Evolutionary conservation across 306 rosid species (phyloP), one percentile per base, ranked within the genome.

Genomic region (Trifolium pratense): DNA sequence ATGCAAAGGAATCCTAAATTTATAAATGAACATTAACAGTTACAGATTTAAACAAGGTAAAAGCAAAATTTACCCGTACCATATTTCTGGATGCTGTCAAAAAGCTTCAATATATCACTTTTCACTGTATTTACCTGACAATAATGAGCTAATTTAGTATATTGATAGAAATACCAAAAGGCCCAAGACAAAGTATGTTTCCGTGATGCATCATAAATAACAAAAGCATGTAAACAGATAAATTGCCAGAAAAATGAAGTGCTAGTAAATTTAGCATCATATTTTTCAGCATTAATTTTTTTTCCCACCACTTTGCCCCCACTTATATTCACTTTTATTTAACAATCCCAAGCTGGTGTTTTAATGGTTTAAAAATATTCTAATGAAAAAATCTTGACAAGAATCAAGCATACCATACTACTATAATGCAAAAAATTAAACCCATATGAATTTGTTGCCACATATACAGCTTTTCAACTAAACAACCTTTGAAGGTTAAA

Each of bases 61-160:
- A 52, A 79, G 52, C 68, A 56, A 62, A 62, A 73, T 31, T 17
- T 69, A 68, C 70, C 67, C 91, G 15, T 87, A 95, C 99, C 97
- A 87, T 95, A 91, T 85, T 88, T 91, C 84, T 88, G 93, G 74
- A 91, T 81, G 78, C 90, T 88, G 85, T 91, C 99, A 79, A 95
- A 95, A 77, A 95, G 99, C 87, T 95, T 95, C 83, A 84, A 45
- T 75, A 95, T 78, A 78, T 95, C 99, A 74, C 80, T 91, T 80
- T 91, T 90, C 76, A 95, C 85, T 26, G 72, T 86, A 62, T 80
- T 88, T 73, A 90, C 83, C 99, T 95, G 96, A 75, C 61, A 82
- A 80, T 34, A 65, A 40, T 39, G 63, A 79, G 66, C 71, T 73
- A 64, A 31, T 31, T 68, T 79, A 53, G 85, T 80, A 78, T 77